Evolutionary conservation across 2,329 filamentous ascomycete genomes (phyloP), one percentile per base, ranked within the genome.

Genomic region (Dothideomycetidae sp.): DNA sequence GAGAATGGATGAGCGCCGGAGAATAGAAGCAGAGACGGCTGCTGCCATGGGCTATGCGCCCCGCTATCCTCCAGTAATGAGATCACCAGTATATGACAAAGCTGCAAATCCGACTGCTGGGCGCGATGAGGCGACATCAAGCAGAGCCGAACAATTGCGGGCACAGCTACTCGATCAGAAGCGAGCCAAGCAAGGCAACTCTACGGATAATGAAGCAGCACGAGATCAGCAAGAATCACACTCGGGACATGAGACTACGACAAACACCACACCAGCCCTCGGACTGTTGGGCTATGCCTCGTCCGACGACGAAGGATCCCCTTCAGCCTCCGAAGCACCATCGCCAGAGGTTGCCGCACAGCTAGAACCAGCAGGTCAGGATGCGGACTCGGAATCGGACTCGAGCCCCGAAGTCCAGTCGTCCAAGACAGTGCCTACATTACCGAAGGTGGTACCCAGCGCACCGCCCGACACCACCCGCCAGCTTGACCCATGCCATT

Each of bases 401-500:
- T 45, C 46, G 3, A 47, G 54, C 0, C 63, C 63, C 3, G 57
- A 62, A 34, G 44, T 57, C 28, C 42, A 49, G 10, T 55, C 59
- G 4, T 58, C 60, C 1, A 64, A 61, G 41, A 44, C 15, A 10
- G 34, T 37, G 10, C 36, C 30, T 18, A 42, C 28, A 13, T 31
- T 40, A 10, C 36, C 19, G 5, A n/a, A n/a, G n/a, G n/a, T n/a
- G n/a, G n/a, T n/a, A n/a, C n/a, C n/a, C n/a, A n/a, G n/a, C n/a
- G n/a, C n/a, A n/a, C n/a, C n/a, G 36, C 42, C 14, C 34, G 39
- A 7, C 43, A 41, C 5, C 34, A 46, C 28, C 33, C 29, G 34
- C 15, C 19, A 14, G 39, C 13, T 41, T 43, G 15, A 33, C 41
- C 33, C 48, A 4, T 59, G 56, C 43, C 46, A 42, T 31, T 53